A percentile compares a stretch with the other conserved stretches of the same genome.
Conservation (phyloP, 1,284 basidiomycete species). For the Apiotrichum mycotoxinovorans region DNA sequence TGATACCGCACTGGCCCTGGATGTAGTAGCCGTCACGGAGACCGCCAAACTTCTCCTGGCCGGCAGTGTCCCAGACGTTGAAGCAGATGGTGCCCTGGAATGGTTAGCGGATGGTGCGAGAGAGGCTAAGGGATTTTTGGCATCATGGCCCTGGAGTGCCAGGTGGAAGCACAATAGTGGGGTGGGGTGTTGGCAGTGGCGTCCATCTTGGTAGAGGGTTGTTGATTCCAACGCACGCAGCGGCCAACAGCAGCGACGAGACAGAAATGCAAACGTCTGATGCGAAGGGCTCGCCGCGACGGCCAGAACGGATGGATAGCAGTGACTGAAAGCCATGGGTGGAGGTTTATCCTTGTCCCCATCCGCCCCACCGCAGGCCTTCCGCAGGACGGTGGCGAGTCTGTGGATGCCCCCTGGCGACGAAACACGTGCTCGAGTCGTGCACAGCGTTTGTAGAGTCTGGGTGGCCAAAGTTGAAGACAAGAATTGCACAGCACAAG, state of each 20-base stretch:
- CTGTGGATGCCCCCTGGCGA: no score
- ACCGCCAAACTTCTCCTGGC: conserved; percentile 99
- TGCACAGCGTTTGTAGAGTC: neutral
- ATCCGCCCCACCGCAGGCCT: no score
- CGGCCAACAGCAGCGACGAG: no score
- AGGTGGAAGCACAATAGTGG: neutral
- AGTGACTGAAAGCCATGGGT: no score
- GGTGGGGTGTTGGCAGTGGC: neutral
- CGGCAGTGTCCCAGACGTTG: conserved; percentile 99
- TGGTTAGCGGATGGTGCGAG: conserved; percentile 3
- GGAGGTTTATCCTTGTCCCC: no score
- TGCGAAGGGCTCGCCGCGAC: no score
- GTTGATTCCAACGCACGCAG: no score
- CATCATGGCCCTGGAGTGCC: neutral
- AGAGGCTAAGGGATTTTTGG: neutral
- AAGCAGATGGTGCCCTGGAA: conserved; percentile 84
- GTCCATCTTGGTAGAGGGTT: neutral
- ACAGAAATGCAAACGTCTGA: no score
- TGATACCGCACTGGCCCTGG: conserved; percentile 99
- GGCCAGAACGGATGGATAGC: no score
- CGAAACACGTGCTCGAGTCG: neutral
- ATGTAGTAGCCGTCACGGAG: conserved; percentile 98
- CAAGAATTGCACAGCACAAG: neutral
- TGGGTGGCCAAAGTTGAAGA: neutral
- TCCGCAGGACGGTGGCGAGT: no score